Base-by-base conservation (phyloP, 1,284 basidiomycete genomes). In the Gomphus bonarii region DNA sequence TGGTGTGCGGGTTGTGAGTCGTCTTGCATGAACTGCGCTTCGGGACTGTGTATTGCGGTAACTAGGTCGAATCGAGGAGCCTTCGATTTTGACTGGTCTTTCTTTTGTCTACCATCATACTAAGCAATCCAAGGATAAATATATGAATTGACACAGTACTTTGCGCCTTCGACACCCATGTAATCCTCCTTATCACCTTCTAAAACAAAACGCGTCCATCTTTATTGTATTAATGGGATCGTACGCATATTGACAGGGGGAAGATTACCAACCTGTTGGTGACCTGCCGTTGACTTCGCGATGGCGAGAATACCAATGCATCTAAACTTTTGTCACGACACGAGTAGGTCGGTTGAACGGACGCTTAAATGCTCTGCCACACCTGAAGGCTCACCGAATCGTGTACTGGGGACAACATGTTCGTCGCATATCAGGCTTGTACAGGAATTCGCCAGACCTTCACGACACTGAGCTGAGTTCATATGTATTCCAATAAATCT, bases 391-490 rank as follows among this genome's bases (percentile, higher is more conserved):
- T 53, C 63, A 88, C 81, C 81, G 87, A 68, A 97, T 97, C 0
- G 93, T 91, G 67, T 95, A 95, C 62, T 92, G 90, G 0, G 93
- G 91, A 67, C 95, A 97, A 67, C 95, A 97, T 3, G 91, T 88
- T 8, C 73, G 70, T 61, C 73, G 78, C 71, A 94, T 76, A 68
- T 95, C 83, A 2, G 93, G 92, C 63, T 91, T 91, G 69, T 88
- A 91, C 65, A 88, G 82, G 68, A 84, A 91, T 25, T 73, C 76
- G 65, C 91, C 91, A 50, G 88, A 91, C 59, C 93, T 57, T 40
- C 33, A 51, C 25, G 25, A 25, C 25, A 25, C 12, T 14, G 38
- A 40, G 16, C 36, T 31, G 44, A 42, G 20, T 18, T n/a, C 18
- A 14, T 20, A 2, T 16, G 38, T 40, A 40, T 40, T 16, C 16